A percentile compares a stretch with the other conserved stretches of the same genome.
Conservation (phyloP, 2,329 filamentous ascomycete genomes). For the Colletotrichum spinosum region DNA sequence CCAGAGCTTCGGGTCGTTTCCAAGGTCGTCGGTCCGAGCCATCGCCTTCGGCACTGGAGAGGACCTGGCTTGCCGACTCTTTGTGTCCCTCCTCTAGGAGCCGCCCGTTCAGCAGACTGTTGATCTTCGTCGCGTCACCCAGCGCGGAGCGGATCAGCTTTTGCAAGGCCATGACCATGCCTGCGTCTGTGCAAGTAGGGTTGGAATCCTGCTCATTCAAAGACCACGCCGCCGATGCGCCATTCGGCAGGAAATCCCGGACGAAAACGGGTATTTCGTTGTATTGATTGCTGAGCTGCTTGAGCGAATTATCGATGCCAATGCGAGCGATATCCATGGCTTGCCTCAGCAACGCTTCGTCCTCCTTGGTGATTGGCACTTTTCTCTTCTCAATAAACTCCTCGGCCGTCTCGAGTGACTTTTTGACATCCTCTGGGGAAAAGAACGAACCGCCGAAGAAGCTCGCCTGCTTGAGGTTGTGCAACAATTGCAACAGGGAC, state of each 20-base stretch:
- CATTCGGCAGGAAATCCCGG: constrained; percentile 69
- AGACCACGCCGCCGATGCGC: constrained; percentile 73
- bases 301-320: constrained; percentile 71
- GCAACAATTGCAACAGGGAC: constrained; percentile 74
- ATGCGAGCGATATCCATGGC: constrained; percentile 74
- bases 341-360: constrained; percentile 69
- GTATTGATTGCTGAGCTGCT: constrained; percentile 73
- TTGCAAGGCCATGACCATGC: constrained; percentile 64
- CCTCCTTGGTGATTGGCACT: constrained; percentile 68
- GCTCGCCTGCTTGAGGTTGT: constrained; percentile 83
- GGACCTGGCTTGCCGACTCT: constrained; percentile 43
- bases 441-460: constrained; percentile 89
- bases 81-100: constrained; percentile 57
- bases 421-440: constrained; percentile 69
- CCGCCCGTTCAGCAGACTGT: constrained; percentile 60
- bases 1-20: constrained; percentile 40
- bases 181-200: constrained; percentile 60
- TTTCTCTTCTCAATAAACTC: constrained; percentile 74
- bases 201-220: constrained; percentile 67
- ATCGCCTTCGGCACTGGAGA: constrained; percentile 28
- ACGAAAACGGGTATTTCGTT: constrained; percentile 86
- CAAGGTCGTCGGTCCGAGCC: constrained; percentile 12
- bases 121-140: constrained; percentile 56
- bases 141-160: constrained; percentile 61
- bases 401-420: constrained; percentile 73